Evolutionary conservation across 2,329 filamentous ascomycete species (phyloP).

Genomic region (Colletotrichum spaethianum): DNA sequence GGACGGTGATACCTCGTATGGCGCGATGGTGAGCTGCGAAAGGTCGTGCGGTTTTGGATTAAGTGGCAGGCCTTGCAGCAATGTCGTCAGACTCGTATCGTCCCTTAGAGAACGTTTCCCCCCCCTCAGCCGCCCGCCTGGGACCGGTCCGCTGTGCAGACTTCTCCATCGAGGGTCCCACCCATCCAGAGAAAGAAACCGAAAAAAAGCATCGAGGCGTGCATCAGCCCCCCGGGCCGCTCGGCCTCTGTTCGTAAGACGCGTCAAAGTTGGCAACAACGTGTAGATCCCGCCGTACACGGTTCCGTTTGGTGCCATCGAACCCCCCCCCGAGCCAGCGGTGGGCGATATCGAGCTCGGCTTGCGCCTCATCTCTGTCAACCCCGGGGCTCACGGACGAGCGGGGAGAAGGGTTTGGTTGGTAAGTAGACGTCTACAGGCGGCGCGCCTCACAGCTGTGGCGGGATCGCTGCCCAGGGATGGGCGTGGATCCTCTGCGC

Average conservation of each 20-base stretch:
- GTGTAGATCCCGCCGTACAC: not conserved
- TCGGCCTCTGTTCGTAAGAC: not conserved
- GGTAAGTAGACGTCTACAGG: conserved; percentile 6
- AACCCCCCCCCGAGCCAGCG: not conserved
- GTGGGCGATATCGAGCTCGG: not conserved
- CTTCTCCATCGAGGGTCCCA: not conserved
- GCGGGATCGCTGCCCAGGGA: not conserved
- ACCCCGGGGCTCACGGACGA: not conserved
- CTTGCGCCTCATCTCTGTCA: conserved; percentile 22
- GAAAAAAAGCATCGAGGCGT: not conserved
- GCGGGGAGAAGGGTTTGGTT: not conserved
- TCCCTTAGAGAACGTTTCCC: conserved; percentile 7
- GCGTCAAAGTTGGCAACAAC: conserved; percentile 6
- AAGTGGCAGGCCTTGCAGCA: conserved; percentile 24
- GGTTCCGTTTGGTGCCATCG: not conserved
- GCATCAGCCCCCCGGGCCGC: not conserved
- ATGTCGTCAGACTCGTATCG: conserved; percentile 39
- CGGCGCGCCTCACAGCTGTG: conserved; percentile 14
- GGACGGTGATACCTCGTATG: conserved; percentile 33
- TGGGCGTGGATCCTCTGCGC: not conserved
- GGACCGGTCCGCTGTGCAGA: conserved; percentile 23
- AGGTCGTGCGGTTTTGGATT: conserved; percentile 39
- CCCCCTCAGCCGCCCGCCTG: conserved; percentile 4
- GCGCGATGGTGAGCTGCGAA: conserved; percentile 19
- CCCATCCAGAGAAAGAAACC: not conserved